Base-by-base conservation (phyloP, 495 filamentous ascomycete genomes). In the Platismatia glauca region DNA sequence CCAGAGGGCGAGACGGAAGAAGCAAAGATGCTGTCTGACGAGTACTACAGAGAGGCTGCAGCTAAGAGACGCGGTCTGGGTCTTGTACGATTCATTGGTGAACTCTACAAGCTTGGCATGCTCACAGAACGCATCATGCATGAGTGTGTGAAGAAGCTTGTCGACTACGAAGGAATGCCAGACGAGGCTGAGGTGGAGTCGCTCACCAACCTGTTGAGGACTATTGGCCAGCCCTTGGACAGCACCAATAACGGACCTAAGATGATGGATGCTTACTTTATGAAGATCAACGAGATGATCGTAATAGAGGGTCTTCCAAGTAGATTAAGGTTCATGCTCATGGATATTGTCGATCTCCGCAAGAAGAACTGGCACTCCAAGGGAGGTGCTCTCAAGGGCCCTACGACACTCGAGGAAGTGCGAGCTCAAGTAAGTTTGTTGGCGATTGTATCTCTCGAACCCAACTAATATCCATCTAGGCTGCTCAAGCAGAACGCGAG, bases 51-150 rank as follows among this genome's bases (percentile, higher is more conserved):
- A 64, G 94, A 92, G 57, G 95, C 95, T 43, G 92, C 93, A 64
- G 93, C 94, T 60, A 99, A 99, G 80, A 86, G 94, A 75, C 88
- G 90, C 73, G 94, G 94, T 76, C 86, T 99, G 65, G 94, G 94
- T 84, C 82, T 99, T 58, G 91, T 99, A 67, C 92, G 97, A 75
- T 97, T 99, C 78, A 99, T 99, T 74, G 94, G 94, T 77, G 94
- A 98, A 73, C 85, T 98, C 43, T 98, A 94, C 84, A 97, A 97
- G 80, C 84, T 98, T 64, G 84, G 86, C 69, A 99, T 99, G 94
- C 82, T 99, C 75, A 99, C 94, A 55, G 89, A 96, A 72, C 90
- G 91, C 75, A 97, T 98, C 78, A 98, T 99, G 94, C 95, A 97
- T 78, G 91, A 97, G 77, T 99, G 94, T 81, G 90, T 97, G 16